Base-by-base conservation (phyloP, 2,329 filamentous ascomycete genomes). In the Clonostachys rhizophaga region DNA sequence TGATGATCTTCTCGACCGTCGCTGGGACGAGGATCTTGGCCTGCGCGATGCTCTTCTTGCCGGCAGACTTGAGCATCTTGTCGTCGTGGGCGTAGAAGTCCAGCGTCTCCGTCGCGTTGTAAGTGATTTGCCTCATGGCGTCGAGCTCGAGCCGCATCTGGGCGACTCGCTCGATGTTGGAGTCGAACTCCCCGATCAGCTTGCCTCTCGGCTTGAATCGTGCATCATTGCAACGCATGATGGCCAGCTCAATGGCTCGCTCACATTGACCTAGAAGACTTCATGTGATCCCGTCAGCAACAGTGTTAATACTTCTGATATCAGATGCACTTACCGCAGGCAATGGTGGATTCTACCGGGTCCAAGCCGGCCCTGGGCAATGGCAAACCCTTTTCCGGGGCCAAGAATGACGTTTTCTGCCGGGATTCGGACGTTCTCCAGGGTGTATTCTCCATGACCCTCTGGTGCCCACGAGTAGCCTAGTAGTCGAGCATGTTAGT, bases 281-380 rank as follows among this genome's bases (percentile, higher is more conserved):
- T 14, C 30, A 20, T n/a, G 36, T n/a, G 7, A 39, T 4, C 3
- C 24, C 3, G 24, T 30, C 24, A 30, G 24, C 24, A 30, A 30
- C 24, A 30, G 24, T 30, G 9, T 30, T 30, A 10, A 30, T 8
- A 30, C 8, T 30, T 6, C 3, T 10, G 24, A 3, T 24, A 5
- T 14, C 20, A 12, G 34, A 39, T 36, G 44, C 20, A 43, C 90
- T 44, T 83, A 83, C 55, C 91, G 83, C 91, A 95, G 95, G 49
- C 88, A 88, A 72, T 96, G 91, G 73, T 96, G 91, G 64, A 96
- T 95, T 49, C 91, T 86, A 37, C 91, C 91, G 2, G 91, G 91
- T 1, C 91, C 91, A n/a, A 96, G 84, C 58, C 91, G 87, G 49
- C 91, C 91, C 66, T 96, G 91, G 63, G 95, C 95, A 62, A 96